Evolutionary conservation across 768 basidiomycete genomes (phyloP).

Genomic region (Neoboletus magnificus): DNA sequence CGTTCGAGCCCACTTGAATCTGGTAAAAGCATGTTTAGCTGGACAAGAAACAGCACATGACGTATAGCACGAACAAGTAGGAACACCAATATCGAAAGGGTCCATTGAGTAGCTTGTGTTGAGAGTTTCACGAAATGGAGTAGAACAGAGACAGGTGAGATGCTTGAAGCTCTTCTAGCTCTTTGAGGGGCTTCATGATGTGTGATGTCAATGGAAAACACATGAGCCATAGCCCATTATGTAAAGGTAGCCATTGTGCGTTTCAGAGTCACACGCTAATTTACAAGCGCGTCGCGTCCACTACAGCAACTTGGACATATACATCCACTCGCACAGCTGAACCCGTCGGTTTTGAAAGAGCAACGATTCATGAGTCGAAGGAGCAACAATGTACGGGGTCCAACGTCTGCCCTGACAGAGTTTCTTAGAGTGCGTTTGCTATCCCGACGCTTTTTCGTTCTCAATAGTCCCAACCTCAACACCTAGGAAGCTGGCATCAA

Average conservation of each 20-base stretch:
- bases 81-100: too few species aligned
- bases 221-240: too few species aligned
- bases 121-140: too few species aligned
- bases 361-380: slow-evolving; percentile 30
- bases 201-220: too few species aligned
- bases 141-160: too few species aligned
- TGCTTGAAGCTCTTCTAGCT: too few species aligned
- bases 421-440: slow-evolving; percentile 59
- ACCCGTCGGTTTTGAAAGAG: not conserved
- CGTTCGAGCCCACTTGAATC: too few species aligned
- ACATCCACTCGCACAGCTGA: not conserved
- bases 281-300: slow-evolving; percentile 4
- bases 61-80: too few species aligned
- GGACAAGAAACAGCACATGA: too few species aligned
- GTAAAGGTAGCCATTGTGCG: not conserved
- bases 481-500: slow-evolving; percentile 53
- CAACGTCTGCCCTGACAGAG: slow-evolving; percentile 80
- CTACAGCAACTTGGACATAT: not conserved
- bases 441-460: not conserved
- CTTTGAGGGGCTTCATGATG: too few species aligned
- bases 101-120: too few species aligned
- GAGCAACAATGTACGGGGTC: slow-evolving; percentile 68
- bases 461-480: slow-evolving; percentile 17
- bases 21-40: too few species aligned
- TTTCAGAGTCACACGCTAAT: slow-evolving; percentile 11